Conservation (phyloP, 2,329 filamentous ascomycete genomes). For the Botrytis galanthina region DNA sequence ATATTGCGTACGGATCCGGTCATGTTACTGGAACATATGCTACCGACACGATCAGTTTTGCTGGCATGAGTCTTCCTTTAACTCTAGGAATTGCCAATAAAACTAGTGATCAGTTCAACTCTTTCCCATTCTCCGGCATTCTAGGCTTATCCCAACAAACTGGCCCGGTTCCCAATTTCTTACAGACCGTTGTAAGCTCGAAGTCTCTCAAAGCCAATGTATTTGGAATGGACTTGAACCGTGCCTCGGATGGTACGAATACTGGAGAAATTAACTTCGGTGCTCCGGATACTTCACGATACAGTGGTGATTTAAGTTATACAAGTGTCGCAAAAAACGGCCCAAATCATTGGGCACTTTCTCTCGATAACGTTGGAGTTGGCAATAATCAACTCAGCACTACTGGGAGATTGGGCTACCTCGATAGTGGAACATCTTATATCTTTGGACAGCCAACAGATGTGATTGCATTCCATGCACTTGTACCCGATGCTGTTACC, state of each 20-base stretch:
- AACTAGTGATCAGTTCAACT: constrained; percentile 70
- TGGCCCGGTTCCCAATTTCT: constrained; percentile 59
- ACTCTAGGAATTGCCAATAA: constrained; percentile 70
- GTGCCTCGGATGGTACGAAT: constrained; percentile 62
- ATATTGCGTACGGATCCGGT: constrained; percentile 75
- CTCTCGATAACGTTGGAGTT: constrained; percentile 63
- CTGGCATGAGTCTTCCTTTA: constrained; percentile 60
- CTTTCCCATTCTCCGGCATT: constrained; percentile 86
- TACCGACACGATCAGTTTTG: constrained; percentile 65
- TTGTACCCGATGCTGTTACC: constrained; percentile 57
- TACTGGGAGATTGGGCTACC: constrained; percentile 59
- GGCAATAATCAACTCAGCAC: constrained; percentile 55
- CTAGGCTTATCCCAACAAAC: constrained; percentile 69
- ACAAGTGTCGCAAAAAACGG: constrained; percentile 47
- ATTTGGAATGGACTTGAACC: constrained; percentile 68
- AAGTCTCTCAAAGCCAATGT: constrained; percentile 62
- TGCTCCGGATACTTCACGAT: constrained; percentile 63
- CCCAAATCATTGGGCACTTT: constrained; percentile 69
- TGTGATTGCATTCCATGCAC: constrained; percentile 63
- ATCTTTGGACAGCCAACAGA: constrained; percentile 68
- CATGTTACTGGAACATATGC: constrained; percentile 65
- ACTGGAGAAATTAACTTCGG: constrained; percentile 80
- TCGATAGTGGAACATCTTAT: constrained; percentile 83
- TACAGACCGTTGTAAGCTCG: constrained; percentile 59
- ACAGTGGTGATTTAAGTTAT: constrained; percentile 67